A percentile compares a stretch with the other conserved stretches of the same genome.
Evolutionary conservation across 2,329 filamentous ascomycete genomes (phyloP).

Genomic region (Cladosporium sp.): DNA sequence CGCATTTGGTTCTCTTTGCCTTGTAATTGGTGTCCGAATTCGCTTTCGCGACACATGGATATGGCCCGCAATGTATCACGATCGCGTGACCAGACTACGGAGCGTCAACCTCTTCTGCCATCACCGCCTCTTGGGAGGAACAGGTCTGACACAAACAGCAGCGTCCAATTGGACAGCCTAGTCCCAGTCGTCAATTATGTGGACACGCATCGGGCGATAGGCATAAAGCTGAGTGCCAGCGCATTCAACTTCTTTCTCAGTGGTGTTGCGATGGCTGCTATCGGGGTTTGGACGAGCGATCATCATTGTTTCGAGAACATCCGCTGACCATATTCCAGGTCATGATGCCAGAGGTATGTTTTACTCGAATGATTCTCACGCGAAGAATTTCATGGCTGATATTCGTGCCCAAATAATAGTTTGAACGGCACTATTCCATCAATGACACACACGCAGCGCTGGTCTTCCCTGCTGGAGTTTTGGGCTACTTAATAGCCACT

Average conservation of each 20-base stretch:
- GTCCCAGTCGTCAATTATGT: too few relatives aligned
- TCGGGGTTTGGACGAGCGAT: neutral
- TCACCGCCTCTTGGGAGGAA: neutral
- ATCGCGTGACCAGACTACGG: neutral
- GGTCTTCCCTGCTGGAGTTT: constrained; percentile 3
- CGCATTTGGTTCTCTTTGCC: too few relatives aligned
- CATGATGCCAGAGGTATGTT: neutral
- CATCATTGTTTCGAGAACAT: neutral
- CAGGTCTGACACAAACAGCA: neutral
- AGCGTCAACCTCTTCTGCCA: neutral
- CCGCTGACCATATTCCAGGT: neutral
- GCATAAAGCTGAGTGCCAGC: neutral
- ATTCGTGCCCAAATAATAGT: neutral
- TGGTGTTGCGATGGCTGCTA: neutral
- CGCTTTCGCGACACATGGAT: neutral
- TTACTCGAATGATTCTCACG: too few relatives aligned
- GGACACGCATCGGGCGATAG: too few relatives aligned
- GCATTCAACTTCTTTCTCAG: constrained; percentile 6
- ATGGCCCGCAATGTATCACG: neutral
- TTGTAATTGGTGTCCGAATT: too few relatives aligned
- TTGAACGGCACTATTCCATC: neutral
- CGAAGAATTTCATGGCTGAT: neutral
- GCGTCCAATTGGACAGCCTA: neutral
- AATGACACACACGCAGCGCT: neutral
- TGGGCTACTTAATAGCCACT: constrained; percentile 3